Conservation (phyloP, 805 yeast genomes). For the Pichia gijzeniarum region DNA sequence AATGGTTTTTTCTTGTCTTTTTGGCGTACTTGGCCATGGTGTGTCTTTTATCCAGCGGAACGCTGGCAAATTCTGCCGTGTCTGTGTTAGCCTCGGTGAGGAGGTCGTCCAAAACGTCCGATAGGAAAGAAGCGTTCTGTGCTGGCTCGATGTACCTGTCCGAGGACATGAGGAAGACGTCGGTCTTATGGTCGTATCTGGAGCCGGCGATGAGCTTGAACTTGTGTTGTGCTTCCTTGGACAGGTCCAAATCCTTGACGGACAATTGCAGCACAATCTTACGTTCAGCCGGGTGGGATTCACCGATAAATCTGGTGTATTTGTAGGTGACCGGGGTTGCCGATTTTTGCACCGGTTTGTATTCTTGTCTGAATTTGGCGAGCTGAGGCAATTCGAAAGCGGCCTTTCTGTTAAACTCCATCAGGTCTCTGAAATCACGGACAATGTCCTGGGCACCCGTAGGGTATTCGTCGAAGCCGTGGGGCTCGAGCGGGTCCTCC, state of each 20-base stretch:
- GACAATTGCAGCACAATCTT: conserved; percentile 58
- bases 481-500: conserved; percentile 31
- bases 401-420: conserved; percentile 73
- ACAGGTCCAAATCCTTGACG: conserved; percentile 48
- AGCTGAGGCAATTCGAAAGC: conserved; percentile 90
- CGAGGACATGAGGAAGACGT: conserved; percentile 57
- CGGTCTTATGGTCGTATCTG: conserved; percentile 59
- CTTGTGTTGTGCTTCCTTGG: conserved; percentile 55
- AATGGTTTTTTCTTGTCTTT: conserved; percentile 35
- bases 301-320: conserved; percentile 71
- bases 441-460: conserved; percentile 65
- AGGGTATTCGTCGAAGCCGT: conserved; percentile 59
- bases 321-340: conserved; percentile 57
- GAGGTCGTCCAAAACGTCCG: conserved; percentile 55
- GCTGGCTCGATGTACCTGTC: conserved; percentile 68
- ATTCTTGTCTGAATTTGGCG: conserved; percentile 66
- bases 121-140: conserved; percentile 75
- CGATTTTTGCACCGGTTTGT: conserved; percentile 39
- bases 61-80: conserved; percentile 57
- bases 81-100: conserved; percentile 58
- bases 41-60: conserved; percentile 80
- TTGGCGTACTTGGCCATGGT: conserved; percentile 38
- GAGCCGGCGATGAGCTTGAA: conserved; percentile 72
- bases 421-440: conserved; percentile 64
- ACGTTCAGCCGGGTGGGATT: conserved; percentile 59